Evolutionary conservation across 1,284 basidiomycete species (phyloP).

Genomic region (Ceratobasidium sp.): DNA sequence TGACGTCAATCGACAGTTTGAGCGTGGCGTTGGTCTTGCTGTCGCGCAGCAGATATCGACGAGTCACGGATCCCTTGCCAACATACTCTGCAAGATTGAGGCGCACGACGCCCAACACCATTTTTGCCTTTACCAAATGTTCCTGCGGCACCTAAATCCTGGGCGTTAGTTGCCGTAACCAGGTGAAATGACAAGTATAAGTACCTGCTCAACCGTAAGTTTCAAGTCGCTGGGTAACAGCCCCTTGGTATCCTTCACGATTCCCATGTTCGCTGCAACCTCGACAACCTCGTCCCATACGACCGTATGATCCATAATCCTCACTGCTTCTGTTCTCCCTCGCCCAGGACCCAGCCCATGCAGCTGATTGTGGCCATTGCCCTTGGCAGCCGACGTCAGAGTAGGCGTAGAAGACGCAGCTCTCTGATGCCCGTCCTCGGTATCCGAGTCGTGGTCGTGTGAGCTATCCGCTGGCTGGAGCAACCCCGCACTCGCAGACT

Average conservation of each 20-base stretch:
- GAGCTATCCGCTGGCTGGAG: conserved; percentile 29
- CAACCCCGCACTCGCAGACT: neutral
- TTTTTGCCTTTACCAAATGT: conserved; percentile 31
- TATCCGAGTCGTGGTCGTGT: conserved; percentile 18
- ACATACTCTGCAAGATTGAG: conserved; percentile 85
- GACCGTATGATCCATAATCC: conserved; percentile 49
- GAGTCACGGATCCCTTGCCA: conserved; percentile 70
- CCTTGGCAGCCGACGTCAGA: neutral
- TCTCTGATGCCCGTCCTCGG: conserved; percentile 25
- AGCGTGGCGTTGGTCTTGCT: conserved; percentile 85
- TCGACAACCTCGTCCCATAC: conserved; percentile 62
- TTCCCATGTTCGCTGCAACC: conserved; percentile 72
- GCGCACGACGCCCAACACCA: conserved; percentile 69
- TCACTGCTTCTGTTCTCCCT: conserved; percentile 45
- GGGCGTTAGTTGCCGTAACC: neutral
- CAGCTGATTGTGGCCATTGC: neutral
- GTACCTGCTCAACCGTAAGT: conserved; percentile 74
- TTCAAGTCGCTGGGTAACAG: conserved; percentile 73
- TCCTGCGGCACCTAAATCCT: conserved; percentile 9
- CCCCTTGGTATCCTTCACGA: conserved; percentile 60
- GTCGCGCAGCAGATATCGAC: conserved; percentile 78
- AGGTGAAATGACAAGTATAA: conserved; percentile 14
- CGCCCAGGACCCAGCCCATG: conserved; percentile 24
- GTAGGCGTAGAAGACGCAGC: neutral
- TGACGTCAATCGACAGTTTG: conserved; percentile 75